Conservation (phyloP, 257 asterid genomes). For the Fraxinus pennsylvanica region DNA sequence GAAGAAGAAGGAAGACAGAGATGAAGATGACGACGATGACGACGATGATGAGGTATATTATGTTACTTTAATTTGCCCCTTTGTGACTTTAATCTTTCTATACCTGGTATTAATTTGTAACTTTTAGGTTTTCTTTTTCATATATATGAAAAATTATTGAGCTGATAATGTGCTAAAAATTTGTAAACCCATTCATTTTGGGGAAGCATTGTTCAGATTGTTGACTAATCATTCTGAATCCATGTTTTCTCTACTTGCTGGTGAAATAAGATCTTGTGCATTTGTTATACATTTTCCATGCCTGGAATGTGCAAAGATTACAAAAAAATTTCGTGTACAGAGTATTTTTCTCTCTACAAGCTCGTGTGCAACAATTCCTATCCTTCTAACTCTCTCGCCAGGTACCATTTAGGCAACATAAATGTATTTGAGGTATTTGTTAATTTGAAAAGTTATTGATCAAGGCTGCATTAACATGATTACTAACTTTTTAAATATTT, state of each 20-base stretch:
- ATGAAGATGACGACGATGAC: slow-evolving; percentile 56
- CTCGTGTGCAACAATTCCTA: neutral
- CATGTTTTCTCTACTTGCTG: neutral
- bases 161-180: neutral
- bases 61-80: neutral
- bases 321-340: neutral
- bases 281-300: neutral
- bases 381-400: neutral
- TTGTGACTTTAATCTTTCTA: neutral
- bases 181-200: neutral
- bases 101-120: neutral
- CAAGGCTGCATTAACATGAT: neutral
- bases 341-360: neutral
- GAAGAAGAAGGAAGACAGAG: slow-evolving; percentile 82
- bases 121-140: neutral
- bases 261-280: neutral
- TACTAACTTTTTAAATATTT: neutral
- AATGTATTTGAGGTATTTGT: neutral
- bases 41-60: slow-evolving; percentile 55
- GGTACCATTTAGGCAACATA: neutral
- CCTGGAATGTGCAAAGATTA: neutral
- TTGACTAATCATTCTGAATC: neutral
- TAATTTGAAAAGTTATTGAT: neutral
- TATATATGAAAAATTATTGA: neutral
- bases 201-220: neutral